phyloP scores from a whole-genome alignment of 1,284 basidiomycete genomes.

The Volvariella volvacea region DNA sequence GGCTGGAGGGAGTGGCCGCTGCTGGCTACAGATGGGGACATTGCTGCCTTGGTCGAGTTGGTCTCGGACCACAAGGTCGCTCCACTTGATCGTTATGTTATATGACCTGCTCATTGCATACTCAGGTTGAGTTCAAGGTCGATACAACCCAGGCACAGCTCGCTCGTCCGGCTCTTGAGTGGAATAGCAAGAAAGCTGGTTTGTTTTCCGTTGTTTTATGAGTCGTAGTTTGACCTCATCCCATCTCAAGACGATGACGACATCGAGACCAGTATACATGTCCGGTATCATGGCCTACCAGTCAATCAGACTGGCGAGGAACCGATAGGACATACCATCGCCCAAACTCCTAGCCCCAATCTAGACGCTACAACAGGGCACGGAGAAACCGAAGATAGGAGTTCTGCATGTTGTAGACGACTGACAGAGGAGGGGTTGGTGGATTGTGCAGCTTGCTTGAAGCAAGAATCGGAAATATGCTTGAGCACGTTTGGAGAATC shows the following conservation, averaged over 20 bases:
- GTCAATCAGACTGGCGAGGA: background rate
- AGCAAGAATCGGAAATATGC: conserved; percentile 32
- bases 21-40: conserved; percentile 66
- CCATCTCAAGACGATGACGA: conserved; percentile 67
- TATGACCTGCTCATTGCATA: conserved; percentile 2
- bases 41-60: conserved; percentile 63
- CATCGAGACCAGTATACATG: conserved; percentile 57
- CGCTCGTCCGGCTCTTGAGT: conserved; percentile 52
- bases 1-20: conserved; percentile 68
- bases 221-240: background rate
- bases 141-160: conserved; percentile 55
- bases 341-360: background rate
- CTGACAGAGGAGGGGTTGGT: conserved; percentile 35
- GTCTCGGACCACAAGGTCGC: conserved; percentile 62
- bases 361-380: conserved; percentile 31
- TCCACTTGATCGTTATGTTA: conserved; percentile 3
- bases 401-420: conserved; percentile 43
- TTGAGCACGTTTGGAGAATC: conserved; percentile 25
- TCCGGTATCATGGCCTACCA: conserved; percentile 30
- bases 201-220: conserved; percentile 13
- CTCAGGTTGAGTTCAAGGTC: conserved; percentile 61
- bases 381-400: conserved; percentile 36
- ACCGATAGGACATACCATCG: background rate
- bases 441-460: conserved; percentile 55
- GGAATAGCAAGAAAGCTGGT: conserved; percentile 85